Percentiles rank a stretch among this genome's conserved stretches.
Evolutionary conservation across 768 basidiomycete genomes (phyloP).

Genomic region (Mrakia hoshinonis): DNA sequence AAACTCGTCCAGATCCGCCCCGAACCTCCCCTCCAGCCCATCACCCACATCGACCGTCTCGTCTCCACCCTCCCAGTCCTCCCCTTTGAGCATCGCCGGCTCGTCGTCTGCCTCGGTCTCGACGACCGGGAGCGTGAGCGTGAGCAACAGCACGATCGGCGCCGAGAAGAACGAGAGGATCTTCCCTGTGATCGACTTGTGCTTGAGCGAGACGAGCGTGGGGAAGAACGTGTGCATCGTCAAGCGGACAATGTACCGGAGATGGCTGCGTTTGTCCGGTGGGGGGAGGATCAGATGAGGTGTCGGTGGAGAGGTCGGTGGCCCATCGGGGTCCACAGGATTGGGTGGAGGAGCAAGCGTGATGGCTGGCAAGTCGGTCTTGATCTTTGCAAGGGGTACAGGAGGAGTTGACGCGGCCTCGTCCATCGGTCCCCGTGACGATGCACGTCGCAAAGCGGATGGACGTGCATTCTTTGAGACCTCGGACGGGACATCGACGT

Average conservation of each 20-base stretch:
- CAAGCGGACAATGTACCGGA: conserved; percentile 20
- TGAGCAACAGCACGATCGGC: conserved; percentile 76
- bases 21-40: conserved; percentile 36
- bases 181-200: conserved; percentile 62
- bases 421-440: neutral
- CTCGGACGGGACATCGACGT: neutral
- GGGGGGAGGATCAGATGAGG: too few relatives aligned
- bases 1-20: conserved; percentile 24
- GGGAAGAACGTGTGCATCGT: conserved; percentile 69
- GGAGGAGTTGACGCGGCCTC: neutral
- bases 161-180: conserved; percentile 70
- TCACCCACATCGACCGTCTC: neutral
- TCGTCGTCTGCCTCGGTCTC: conserved; percentile 53
- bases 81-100: conserved; percentile 39
- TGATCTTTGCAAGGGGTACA: neutral
- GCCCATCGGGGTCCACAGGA: neutral
- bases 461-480: neutral
- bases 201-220: conserved; percentile 62
- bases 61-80: neutral
- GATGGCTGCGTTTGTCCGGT: neutral
- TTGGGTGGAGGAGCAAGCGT: neutral
- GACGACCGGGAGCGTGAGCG: conserved; percentile 84
- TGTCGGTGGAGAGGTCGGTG: neutral
- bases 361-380: neutral
- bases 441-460: neutral